Conservation (phyloP, 345 rosid genomes). For the Fremontodendron californicum region DNA sequence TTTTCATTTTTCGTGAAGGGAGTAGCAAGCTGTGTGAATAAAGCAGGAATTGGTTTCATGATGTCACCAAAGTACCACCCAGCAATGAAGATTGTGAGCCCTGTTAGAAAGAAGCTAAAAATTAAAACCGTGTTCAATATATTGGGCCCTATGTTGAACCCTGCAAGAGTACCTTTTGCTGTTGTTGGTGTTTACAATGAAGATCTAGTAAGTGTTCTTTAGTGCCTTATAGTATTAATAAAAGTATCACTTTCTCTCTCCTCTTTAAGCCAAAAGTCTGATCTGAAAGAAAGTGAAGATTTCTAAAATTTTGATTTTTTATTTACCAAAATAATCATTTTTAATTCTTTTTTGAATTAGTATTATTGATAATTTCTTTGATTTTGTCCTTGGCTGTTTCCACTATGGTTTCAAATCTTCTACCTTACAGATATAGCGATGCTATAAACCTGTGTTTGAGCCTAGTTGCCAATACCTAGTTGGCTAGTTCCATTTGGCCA, state of each 20-base stretch:
- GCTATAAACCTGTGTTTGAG: neutral
- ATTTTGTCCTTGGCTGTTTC: neutral
- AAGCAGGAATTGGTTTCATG: slow-evolving; percentile 91
- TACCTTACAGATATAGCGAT: neutral
- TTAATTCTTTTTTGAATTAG: neutral
- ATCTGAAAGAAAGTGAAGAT: neutral
- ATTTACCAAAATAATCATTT: neutral
- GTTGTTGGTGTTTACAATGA: slow-evolving; percentile 89
- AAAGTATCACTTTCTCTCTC: neutral
- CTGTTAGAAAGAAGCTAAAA: slow-evolving; percentile 81
- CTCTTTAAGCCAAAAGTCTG: neutral
- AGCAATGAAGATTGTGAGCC: slow-evolving; percentile 82
- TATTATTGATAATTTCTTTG: neutral
- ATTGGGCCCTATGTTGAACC: slow-evolving; percentile 92
- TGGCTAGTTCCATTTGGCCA: neutral
- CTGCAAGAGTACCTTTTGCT: slow-evolving; percentile 75
- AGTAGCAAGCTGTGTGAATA: slow-evolving; percentile 66
- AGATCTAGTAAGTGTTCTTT: slow-evolving; percentile 46
- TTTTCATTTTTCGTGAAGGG: slow-evolving; percentile 38
- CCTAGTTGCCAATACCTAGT: neutral
- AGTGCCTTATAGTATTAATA: neutral
- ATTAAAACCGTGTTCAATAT: slow-evolving; percentile 80
- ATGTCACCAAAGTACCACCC: slow-evolving; percentile 89
- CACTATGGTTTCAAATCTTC: neutral
- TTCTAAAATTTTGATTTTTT: neutral